A percentile compares a stretch with the other conserved stretches of the same genome.
Conservation (phyloP, 257 asterid species). For the Forsythia suspensa region DNA sequence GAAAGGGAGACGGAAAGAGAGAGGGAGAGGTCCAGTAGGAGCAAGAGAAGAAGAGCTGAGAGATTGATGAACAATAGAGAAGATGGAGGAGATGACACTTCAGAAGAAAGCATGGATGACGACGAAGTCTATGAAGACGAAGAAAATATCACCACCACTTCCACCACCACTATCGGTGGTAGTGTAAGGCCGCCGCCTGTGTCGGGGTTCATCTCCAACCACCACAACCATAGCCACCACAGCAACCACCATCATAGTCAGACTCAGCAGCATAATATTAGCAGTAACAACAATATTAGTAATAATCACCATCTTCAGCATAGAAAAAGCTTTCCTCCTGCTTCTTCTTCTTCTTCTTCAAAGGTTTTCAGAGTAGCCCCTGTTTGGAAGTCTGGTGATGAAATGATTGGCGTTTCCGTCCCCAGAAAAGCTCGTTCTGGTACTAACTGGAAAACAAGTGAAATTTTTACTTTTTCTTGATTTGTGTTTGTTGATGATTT, state of each 20-base stretch:
- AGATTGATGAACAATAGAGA: constrained; percentile 53
- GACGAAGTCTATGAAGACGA: constrained; percentile 75
- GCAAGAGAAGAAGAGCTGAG: constrained; percentile 70
- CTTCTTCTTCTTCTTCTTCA: constrained; percentile 25
- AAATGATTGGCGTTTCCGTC: constrained; percentile 87
- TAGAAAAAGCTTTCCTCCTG: constrained; percentile 68
- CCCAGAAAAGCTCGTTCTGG: constrained; percentile 99
- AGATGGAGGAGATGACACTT: constrained; percentile 70
- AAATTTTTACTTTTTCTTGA: background rate
- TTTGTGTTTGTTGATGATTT: background rate
- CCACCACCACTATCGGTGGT: constrained; percentile 31
- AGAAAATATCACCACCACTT: constrained; percentile 34
- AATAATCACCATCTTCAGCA: constrained; percentile 52
- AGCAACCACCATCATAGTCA: constrained; percentile 32
- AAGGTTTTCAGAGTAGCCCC: constrained; percentile 63
- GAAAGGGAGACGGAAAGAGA: constrained; percentile 60
- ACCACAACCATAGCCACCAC: constrained; percentile 28
- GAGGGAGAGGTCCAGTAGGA: constrained; percentile 67
- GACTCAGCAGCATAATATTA: constrained; percentile 37
- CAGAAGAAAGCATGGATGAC: constrained; percentile 86
- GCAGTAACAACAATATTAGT: constrained; percentile 24
- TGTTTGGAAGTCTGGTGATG: constrained; percentile 91
- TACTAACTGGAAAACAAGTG: constrained; percentile 4
- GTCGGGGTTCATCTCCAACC: constrained; percentile 41
- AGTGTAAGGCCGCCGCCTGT: constrained; percentile 41